Evolutionary conservation across 139 green algal species (phyloP).

Genomic region (Tetratostichococcus sp.): DNA sequence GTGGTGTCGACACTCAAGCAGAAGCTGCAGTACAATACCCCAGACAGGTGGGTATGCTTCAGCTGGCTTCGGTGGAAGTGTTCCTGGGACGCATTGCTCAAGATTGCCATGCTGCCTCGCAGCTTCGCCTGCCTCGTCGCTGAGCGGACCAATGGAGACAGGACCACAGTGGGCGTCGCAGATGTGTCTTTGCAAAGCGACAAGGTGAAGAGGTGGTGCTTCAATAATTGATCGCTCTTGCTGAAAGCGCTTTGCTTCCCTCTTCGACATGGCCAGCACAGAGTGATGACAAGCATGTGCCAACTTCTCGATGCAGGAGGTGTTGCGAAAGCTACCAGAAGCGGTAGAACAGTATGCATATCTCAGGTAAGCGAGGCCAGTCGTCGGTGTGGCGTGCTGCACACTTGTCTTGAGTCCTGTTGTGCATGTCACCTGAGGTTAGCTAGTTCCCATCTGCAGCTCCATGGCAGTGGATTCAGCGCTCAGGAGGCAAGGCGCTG

Average conservation of each 20-base stretch:
- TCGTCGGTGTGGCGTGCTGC: no score
- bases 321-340: slow-evolving; percentile 25
- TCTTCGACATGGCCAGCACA: no score
- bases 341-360: background rate
- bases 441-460: no score
- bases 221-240: no score
- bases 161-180: background rate
- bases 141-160: background rate
- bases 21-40: background rate
- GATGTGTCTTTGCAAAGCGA: background rate
- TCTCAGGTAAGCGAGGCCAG: background rate
- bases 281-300: background rate
- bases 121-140: background rate
- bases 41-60: background rate
- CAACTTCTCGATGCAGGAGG: slow-evolving; percentile 8
- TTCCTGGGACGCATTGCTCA: no score
- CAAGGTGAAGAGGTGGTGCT: background rate
- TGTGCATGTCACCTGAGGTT: no score
- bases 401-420: no score
- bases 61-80: no score
- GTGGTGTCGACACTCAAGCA: background rate
- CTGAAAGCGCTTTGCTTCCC: no score
- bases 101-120: no score
- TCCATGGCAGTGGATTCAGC: background rate
- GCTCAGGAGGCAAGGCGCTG: background rate